phyloP scores from a whole-genome alignment of 768 basidiomycete genomes.

The Dacryopinax primogenitus region DNA sequence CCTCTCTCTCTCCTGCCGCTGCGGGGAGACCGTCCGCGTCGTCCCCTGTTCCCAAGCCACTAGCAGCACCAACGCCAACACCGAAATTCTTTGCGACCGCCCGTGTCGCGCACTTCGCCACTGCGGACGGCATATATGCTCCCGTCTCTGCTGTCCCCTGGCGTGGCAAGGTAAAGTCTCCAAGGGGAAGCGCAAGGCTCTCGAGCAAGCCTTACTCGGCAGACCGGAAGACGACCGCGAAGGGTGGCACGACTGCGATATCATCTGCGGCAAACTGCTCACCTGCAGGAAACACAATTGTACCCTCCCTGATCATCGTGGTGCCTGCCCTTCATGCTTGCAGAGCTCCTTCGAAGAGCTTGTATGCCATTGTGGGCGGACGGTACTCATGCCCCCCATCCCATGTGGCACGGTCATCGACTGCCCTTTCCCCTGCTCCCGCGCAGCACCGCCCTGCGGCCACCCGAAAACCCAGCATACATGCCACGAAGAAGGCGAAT shows the following conservation, averaged over 20 bases:
- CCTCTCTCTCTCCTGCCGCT: conserved; percentile 71
- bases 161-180: conserved; percentile 37
- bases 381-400: conserved; percentile 76
- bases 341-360: conserved; percentile 88
- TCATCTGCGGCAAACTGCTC: conserved; percentile 61
- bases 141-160: conserved; percentile 77
- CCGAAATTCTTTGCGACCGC: conserved; percentile 63
- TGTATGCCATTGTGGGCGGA: conserved; percentile 73
- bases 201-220: conserved; percentile 23
- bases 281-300: conserved; percentile 36
- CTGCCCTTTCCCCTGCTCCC: conserved; percentile 70
- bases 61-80: conserved; percentile 28
- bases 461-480: conserved; percentile 64
- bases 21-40: conserved; percentile 54
- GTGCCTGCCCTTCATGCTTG: conserved; percentile 69
- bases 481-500: conserved; percentile 66
- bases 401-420: conserved; percentile 67
- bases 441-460: conserved; percentile 61
- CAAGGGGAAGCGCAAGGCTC: conserved; percentile 54
- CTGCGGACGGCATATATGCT: conserved; percentile 81
- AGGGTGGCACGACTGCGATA: conserved; percentile 72
- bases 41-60: conserved; percentile 36
- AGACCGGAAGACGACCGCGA: conserved; percentile 43
- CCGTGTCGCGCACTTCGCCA: conserved; percentile 63
- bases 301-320: conserved; percentile 67